Evolutionary conservation across 352 stramenopile species (phyloP).

Genomic region (Pythium folliculosum): DNA sequence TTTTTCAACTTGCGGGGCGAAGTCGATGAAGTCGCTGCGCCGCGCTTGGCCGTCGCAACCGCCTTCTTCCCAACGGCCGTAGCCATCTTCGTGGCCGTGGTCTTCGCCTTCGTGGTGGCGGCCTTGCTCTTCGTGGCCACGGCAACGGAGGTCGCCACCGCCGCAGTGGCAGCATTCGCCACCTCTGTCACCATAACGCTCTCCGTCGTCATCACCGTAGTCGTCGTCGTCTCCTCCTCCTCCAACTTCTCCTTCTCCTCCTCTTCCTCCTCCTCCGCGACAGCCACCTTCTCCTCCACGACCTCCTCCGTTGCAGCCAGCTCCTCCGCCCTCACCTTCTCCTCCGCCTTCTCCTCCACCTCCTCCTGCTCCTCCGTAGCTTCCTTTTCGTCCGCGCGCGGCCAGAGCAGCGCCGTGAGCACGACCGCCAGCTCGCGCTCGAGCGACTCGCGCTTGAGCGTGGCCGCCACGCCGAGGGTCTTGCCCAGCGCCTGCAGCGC

Average conservation of each 20-base stretch:
- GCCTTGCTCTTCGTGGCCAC: not conserved
- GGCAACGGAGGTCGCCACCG: not conserved
- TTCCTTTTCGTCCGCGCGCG: not conserved
- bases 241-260: no score
- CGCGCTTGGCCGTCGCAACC: constrained; percentile 4
- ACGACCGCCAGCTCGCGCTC: constrained; percentile 20
- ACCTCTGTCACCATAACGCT: not conserved
- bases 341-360: not conserved
- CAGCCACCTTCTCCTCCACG: not conserved
- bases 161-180: not conserved
- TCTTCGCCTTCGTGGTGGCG: not conserved
- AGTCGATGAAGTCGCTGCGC: not conserved
- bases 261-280: not conserved
- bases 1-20: constrained; percentile 12
- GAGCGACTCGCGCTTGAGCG: constrained; percentile 31
- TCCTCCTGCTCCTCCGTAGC: constrained; percentile 1
- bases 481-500: constrained; percentile 31
- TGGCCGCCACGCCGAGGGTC: constrained; percentile 26
- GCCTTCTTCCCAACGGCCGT: constrained; percentile 20
- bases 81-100: not conserved
- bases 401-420: constrained; percentile 18
- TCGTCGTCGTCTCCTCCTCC: no score
- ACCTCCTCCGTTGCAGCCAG: not conserved
- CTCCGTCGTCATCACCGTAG: not conserved
- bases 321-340: not conserved